Evolutionary conservation across 352 stramenopile genomes (phyloP).

Genomic region (Globisporangium orthogonon): DNA sequence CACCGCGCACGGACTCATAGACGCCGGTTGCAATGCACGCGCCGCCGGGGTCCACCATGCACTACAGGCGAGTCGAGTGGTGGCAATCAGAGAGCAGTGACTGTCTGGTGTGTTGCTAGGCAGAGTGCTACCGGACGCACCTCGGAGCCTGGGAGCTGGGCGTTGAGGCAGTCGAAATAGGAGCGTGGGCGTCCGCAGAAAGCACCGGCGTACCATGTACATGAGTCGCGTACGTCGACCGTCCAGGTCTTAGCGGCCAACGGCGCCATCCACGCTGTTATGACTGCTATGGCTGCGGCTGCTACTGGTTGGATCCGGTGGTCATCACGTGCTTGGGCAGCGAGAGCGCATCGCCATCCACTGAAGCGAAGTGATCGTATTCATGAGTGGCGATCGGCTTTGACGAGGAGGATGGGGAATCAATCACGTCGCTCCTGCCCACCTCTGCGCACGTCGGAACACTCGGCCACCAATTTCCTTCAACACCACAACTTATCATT

Average conservation of each 20-base stretch:
- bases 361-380: too few relatives aligned
- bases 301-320: not conserved
- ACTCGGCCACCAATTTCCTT: too few relatives aligned
- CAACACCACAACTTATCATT: too few relatives aligned
- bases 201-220: constrained; percentile 15
- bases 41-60: constrained; percentile 25
- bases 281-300: not conserved
- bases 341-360: not conserved
- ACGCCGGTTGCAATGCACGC: constrained; percentile 22
- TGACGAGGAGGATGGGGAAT: too few relatives aligned
- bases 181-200: constrained; percentile 16
- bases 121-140: not conserved
- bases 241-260: constrained; percentile 1
- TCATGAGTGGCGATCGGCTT: too few relatives aligned
- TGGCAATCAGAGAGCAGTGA: too few relatives aligned
- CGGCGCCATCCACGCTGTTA: not conserved
- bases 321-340: not conserved
- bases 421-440: too few relatives aligned
- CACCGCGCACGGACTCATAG: constrained; percentile 26
- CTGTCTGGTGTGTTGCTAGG: not conserved
- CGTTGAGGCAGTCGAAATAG: constrained; percentile 30
- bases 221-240: constrained; percentile 13
- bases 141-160: constrained; percentile 18
- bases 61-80: constrained; percentile 2
- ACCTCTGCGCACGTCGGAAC: too few relatives aligned